Conservation (phyloP, 169 alveolate species). For the Plasmodium coatneyi region DNA sequence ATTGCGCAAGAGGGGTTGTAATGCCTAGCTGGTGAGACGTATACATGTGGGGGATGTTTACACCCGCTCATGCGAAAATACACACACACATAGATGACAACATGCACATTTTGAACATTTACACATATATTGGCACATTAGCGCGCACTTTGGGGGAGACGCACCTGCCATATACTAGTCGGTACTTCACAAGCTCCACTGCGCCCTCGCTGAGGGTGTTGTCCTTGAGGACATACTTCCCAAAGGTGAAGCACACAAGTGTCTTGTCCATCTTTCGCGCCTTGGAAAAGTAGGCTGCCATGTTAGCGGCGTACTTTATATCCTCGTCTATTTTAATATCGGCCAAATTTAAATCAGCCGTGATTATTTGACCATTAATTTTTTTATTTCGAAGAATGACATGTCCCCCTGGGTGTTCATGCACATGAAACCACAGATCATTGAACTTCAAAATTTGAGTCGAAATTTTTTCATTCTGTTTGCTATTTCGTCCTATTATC, state of each 20-base stretch:
- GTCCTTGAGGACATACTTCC: slow-evolving; percentile 78
- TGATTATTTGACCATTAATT: slow-evolving; percentile 68
- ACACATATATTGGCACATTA: background rate
- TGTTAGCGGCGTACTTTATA: slow-evolving; percentile 84
- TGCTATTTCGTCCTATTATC: slow-evolving; percentile 82
- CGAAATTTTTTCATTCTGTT: slow-evolving; percentile 83
- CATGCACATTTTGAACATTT: background rate
- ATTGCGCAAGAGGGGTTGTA: background rate
- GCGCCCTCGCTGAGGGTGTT: slow-evolving; percentile 81
- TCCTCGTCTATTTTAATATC: slow-evolving; percentile 74
- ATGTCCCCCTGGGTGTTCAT: slow-evolving; percentile 85
- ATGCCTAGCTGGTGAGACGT: background rate
- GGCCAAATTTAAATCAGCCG: slow-evolving; percentile 36
- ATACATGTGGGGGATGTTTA: slow-evolving; percentile 12
- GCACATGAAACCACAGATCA: slow-evolving; percentile 85
- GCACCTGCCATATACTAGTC: slow-evolving; percentile 76
- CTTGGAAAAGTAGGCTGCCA: slow-evolving; percentile 83
- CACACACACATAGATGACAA: background rate
- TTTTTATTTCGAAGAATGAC: slow-evolving; percentile 78
- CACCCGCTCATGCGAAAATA: slow-evolving; percentile 4
- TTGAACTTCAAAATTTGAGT: slow-evolving; percentile 78
- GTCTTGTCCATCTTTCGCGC: slow-evolving; percentile 65
- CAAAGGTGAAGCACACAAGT: slow-evolving; percentile 77
- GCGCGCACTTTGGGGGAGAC: background rate
- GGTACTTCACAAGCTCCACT: slow-evolving; percentile 77